A percentile compares a stretch with the other conserved stretches of the same genome.
phyloP scores from a whole-genome alignment of 2,329 filamentous ascomycete species.

The Ramichloridium luteum region DNA sequence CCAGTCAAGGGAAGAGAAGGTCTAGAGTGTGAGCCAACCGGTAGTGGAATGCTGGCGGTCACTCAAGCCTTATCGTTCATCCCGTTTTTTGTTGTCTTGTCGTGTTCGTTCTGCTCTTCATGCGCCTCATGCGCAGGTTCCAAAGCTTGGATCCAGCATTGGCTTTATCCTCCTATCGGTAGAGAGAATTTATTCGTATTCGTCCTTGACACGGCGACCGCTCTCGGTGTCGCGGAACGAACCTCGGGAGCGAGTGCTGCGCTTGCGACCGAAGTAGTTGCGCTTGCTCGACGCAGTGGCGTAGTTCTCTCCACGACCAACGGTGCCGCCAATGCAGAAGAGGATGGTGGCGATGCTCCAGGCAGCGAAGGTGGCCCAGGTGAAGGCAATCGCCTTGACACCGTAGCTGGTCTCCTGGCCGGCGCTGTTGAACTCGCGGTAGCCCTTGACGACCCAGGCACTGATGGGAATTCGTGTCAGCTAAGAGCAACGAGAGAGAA shows the following conservation, averaged over 20 bases:
- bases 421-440: slow-evolving; percentile 48
- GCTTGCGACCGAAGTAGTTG: slow-evolving; percentile 38
- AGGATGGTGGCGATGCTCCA: slow-evolving; percentile 55
- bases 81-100: too few species aligned
- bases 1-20: too few species aligned
- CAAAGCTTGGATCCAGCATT: too few species aligned
- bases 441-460: slow-evolving; percentile 56
- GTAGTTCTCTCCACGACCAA: slow-evolving; percentile 33
- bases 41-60: too few species aligned
- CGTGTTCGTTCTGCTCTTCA: too few species aligned
- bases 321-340: slow-evolving; percentile 50
- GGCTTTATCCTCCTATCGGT: too few species aligned
- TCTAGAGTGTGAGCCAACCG: too few species aligned
- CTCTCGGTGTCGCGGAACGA: slow-evolving; percentile 45
- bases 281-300: slow-evolving; percentile 34
- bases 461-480: slow-evolving; percentile 28
- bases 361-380: slow-evolving; percentile 58
- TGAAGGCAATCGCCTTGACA: slow-evolving; percentile 60
- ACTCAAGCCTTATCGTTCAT: too few species aligned
- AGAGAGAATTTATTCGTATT: slow-evolving; percentile 48
- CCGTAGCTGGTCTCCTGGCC: slow-evolving; percentile 51
- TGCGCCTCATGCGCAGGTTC: too few species aligned
- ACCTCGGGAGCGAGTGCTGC: slow-evolving; percentile 37
- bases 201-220: slow-evolving; percentile 55
- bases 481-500: slow-evolving; percentile 2